phyloP scores from a whole-genome alignment of 176 grass and related monocot genomes.

The Miscanthus lutarioriparius region DNA sequence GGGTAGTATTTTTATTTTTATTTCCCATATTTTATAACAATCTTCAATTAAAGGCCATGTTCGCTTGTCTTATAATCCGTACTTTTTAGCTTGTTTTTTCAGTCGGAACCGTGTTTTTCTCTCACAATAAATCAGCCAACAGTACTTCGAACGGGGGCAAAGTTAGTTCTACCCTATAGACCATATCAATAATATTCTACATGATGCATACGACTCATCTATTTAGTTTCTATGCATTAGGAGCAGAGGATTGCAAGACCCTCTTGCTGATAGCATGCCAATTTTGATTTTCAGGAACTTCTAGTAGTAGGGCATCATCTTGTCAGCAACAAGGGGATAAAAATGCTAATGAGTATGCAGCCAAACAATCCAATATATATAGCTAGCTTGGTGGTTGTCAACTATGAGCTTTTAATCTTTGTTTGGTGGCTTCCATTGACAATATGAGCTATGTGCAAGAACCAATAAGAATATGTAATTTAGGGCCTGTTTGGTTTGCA shows the following conservation, averaged over 20 bases:
- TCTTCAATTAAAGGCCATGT: neutral
- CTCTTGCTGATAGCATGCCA: neutral
- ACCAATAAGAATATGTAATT: neutral
- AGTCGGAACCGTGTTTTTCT: too few species aligned
- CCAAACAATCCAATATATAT: neutral
- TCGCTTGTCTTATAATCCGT: too few species aligned
- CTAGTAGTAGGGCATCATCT: neutral
- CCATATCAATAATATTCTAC: neutral
- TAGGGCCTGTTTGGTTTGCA: too few species aligned
- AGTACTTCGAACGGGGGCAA: too few species aligned
- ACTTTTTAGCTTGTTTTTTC: too few species aligned
- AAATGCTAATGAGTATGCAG: neutral
- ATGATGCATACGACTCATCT: neutral
- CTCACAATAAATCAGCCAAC: too few species aligned
- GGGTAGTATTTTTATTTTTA: neutral
- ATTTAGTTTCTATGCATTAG: neutral
- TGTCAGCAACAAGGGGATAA: neutral
- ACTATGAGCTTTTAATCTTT: neutral
- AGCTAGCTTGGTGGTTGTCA: neutral
- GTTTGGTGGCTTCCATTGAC: neutral
- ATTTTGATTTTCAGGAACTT: neutral
- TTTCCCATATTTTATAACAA: neutral
- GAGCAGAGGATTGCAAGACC: neutral
- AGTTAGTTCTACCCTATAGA: neutral
- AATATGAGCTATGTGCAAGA: neutral